phyloP scores from a whole-genome alignment of 2,329 filamentous ascomycete genomes.

The Xylaria arbuscula region DNA sequence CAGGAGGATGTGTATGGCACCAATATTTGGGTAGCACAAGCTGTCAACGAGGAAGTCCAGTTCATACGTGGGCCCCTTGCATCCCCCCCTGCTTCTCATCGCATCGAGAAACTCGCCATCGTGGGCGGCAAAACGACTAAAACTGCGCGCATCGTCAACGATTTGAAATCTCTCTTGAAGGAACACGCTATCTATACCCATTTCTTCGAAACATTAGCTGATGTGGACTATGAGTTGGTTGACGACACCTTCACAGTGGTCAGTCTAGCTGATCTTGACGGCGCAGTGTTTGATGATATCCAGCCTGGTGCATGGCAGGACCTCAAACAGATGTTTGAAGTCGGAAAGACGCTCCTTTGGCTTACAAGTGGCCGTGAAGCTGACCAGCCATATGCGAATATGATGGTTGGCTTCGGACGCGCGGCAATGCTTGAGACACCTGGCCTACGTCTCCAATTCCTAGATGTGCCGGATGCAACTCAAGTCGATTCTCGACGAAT shows the following conservation, averaged over 20 bases:
- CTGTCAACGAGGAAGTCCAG: not conserved
- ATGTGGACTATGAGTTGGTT: too few species aligned
- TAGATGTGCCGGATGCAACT: too few species aligned
- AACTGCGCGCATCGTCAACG: too few species aligned
- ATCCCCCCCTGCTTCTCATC: too few species aligned
- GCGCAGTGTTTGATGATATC: not conserved
- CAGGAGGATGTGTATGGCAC: not conserved
- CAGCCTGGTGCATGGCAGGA: not conserved
- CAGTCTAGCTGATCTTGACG: not conserved
- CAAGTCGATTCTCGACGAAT: too few species aligned
- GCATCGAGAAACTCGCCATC: too few species aligned
- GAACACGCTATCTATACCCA: too few species aligned
- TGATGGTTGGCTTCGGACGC: conserved; percentile 2
- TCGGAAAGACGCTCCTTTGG: not conserved
- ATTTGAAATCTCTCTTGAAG: too few species aligned
- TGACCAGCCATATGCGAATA: conserved; percentile 2
- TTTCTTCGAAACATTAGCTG: too few species aligned
- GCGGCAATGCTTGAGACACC: conserved; percentile 1
- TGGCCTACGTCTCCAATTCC: not conserved
- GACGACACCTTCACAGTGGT: too few species aligned
- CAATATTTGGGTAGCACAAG: conserved; percentile 2
- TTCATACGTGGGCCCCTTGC: not conserved
- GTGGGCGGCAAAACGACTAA: too few species aligned
- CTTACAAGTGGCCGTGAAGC: not conserved
- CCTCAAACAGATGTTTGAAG: not conserved